phyloP scores from a whole-genome alignment of 2,329 filamentous ascomycete genomes.

The Claviceps maximensis region DNA sequence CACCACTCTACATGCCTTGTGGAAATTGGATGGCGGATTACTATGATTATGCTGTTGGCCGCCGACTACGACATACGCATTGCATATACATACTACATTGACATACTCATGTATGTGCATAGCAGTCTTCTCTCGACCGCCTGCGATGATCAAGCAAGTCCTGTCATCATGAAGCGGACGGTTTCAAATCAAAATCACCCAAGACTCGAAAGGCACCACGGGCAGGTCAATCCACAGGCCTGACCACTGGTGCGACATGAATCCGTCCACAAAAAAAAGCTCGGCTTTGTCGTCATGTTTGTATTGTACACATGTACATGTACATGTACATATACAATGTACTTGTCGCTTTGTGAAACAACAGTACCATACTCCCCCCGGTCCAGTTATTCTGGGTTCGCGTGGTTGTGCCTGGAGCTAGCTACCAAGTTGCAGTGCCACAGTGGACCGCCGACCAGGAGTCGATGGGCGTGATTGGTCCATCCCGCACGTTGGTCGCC shows the following conservation, averaged over 20 bases:
- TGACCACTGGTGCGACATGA: slow-evolving; percentile 3
- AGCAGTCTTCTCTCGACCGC: too few relatives aligned
- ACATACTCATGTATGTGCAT: too few relatives aligned
- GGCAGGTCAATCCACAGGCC: neutral
- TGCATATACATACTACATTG: too few relatives aligned
- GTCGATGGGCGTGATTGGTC: neutral
- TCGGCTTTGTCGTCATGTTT: neutral
- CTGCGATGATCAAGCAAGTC: neutral
- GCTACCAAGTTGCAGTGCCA: neutral
- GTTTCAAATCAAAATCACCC: neutral
- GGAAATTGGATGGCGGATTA: neutral
- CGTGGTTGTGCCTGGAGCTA: slow-evolving; percentile 4
- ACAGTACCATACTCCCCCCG: neutral
- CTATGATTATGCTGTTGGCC: neutral
- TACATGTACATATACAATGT: neutral
- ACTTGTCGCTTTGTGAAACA: neutral
- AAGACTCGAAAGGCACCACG: neutral
- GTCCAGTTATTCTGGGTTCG: neutral
- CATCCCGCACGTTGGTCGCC: neutral
- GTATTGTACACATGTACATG: too few relatives aligned
- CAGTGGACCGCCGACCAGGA: neutral
- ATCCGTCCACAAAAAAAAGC: neutral
- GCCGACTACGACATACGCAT: neutral
- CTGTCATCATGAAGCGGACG: neutral
- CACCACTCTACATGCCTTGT: neutral